Evolutionary conservation across 2,329 filamentous ascomycete genomes (phyloP).

Genomic region (Chrysoporthe puriensis): DNA sequence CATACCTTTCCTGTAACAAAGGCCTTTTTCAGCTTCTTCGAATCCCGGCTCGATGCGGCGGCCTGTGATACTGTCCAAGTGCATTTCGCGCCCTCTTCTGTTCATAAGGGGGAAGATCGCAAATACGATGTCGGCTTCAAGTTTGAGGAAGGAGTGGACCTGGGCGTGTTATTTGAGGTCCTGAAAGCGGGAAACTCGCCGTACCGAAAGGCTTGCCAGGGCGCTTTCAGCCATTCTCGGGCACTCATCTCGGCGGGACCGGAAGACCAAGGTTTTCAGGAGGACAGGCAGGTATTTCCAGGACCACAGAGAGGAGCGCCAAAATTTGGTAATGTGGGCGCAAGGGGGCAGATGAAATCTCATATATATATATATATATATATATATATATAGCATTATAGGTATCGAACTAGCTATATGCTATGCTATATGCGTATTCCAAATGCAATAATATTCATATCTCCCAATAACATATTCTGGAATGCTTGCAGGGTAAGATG

Average conservation of each 20-base stretch:
- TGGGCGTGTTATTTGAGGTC: not conserved
- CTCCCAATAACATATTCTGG: too few species aligned
- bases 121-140: not conserved
- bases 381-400: too few species aligned
- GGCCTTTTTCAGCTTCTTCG: too few species aligned
- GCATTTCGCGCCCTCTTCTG: not conserved
- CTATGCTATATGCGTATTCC: too few species aligned
- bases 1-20: too few species aligned
- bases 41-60: too few species aligned
- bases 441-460: too few species aligned
- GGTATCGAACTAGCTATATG: too few species aligned
- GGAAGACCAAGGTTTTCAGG: not conserved
- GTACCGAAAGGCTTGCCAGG: constrained; percentile 49
- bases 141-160: not conserved
- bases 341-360: not conserved
- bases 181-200: not conserved
- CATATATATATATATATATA: too few species aligned
- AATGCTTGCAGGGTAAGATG: too few species aligned
- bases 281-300: not conserved
- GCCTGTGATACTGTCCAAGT: not conserved
- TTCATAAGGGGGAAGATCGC: not conserved
- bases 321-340: not conserved
- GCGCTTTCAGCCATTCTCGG: constrained; percentile 42
- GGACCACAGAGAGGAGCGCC: not conserved
- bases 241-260: constrained; percentile 17